Conservation (phyloP, 148 eudicot genomes). For the Camellia japonica region DNA sequence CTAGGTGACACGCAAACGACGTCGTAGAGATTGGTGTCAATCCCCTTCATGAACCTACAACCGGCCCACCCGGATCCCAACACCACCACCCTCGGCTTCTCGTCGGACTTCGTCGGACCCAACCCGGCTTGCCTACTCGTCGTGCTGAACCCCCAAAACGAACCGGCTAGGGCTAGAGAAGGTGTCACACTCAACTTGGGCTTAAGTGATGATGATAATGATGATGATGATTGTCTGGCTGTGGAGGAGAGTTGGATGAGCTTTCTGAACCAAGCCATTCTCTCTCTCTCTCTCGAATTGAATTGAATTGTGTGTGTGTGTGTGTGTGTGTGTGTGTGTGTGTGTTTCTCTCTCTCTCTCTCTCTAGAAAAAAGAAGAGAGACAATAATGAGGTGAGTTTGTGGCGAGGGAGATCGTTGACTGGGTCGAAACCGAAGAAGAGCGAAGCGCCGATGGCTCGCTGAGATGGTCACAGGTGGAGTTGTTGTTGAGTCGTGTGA, state of each 20-base stretch:
- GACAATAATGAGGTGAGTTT: too few relatives aligned
- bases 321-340: too few relatives aligned
- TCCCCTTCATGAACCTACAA: constrained; percentile 77
- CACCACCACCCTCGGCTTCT: constrained; percentile 91
- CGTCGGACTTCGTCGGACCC: constrained; percentile 60
- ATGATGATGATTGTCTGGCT: constrained; percentile 7
- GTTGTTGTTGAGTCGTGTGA: too few relatives aligned
- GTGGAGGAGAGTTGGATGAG: constrained; percentile 32
- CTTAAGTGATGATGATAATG: constrained; percentile 10
- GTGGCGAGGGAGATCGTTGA: background rate
- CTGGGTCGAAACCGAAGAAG: background rate
- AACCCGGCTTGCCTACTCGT: constrained; percentile 39
- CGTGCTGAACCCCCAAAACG: constrained; percentile 23
- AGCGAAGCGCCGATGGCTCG: too few relatives aligned
- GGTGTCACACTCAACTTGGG: constrained; percentile 7
- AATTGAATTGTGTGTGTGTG: background rate
- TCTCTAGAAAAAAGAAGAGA: background rate
- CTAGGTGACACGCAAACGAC: constrained; percentile 90
- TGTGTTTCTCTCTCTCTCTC: background rate
- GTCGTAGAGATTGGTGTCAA: constrained; percentile 68
- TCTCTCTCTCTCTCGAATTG: background rate
- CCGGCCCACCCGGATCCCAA: constrained; percentile 97
- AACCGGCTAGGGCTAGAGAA: constrained; percentile 10
- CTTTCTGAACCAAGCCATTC: constrained; percentile 49
- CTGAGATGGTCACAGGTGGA: too few relatives aligned